These are phyloP conservation scores for Cladosporium sp. DNA, from an alignment of 2,329 filamentous ascomycete species.

Conservation along the genomic window DNA sequence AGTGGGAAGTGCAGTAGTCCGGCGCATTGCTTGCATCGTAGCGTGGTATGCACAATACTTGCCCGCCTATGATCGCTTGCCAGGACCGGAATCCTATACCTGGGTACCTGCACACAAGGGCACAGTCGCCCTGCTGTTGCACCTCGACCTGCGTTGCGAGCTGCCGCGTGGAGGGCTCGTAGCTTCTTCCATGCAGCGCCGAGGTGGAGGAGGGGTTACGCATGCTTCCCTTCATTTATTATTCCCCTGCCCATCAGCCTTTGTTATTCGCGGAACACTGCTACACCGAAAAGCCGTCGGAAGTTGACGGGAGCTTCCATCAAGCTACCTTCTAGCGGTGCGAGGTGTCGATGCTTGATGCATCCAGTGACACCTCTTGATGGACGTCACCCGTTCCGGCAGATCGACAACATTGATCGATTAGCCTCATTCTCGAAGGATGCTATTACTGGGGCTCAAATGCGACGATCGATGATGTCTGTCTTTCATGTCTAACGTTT, in stretches of 20 bases:
- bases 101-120: neutral
- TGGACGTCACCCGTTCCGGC: neutral
- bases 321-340: too few species aligned
- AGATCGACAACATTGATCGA: neutral
- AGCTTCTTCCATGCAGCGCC: slow-evolving; percentile 12
- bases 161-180: neutral
- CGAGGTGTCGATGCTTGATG: neutral
- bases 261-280: neutral
- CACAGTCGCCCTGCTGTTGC: neutral
- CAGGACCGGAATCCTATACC: slow-evolving; percentile 2
- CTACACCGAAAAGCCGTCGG: slow-evolving; percentile 3
- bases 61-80: neutral
- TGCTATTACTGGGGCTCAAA: neutral
- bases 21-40: neutral
- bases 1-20: neutral
- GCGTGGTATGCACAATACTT: neutral
- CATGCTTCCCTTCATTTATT: neutral
- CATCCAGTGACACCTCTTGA: neutral
- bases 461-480: neutral
- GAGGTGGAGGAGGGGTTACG: slow-evolving; percentile 7
- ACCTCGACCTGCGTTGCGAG: neutral
- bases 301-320: neutral
- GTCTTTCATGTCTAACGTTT: neutral
- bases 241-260: neutral
- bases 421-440: neutral